These are phyloP conservation scores for Lophiostoma macrostomum DNA, from an alignment of 495 filamentous ascomycete species.

Conservation along the genomic window DNA sequence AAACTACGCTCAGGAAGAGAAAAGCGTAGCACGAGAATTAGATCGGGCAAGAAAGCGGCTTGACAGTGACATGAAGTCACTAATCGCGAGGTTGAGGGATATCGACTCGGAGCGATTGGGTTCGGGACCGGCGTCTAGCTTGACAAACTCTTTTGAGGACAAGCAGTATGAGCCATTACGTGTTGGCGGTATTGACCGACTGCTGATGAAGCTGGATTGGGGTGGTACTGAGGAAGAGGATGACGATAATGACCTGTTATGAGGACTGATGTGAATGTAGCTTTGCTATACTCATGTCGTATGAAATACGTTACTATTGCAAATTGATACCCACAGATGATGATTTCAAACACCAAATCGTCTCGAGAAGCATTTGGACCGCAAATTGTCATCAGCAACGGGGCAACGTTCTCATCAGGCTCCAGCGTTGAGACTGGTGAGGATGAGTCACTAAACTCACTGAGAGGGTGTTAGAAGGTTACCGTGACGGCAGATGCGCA, in stretches of 20 bases:
- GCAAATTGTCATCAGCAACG: no score
- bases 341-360: no score
- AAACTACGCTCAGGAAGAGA: constrained; percentile 67
- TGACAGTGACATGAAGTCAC: constrained; percentile 58
- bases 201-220: constrained; percentile 87
- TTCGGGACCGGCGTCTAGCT: constrained; percentile 16
- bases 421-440: no score
- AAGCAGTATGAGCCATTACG: constrained; percentile 60
- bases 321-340: no score
- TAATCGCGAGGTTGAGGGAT: constrained; percentile 58
- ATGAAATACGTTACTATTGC: no score
- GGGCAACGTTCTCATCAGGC: no score
- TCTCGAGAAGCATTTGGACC: no score
- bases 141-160: constrained; percentile 33
- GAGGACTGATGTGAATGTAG: no score
- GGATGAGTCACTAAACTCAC: no score
- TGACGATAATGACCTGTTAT: constrained; percentile 18
- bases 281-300: no score
- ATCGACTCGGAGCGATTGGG: constrained; percentile 52
- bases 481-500: no score
- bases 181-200: constrained; percentile 69
- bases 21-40: constrained; percentile 59
- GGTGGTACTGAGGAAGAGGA: constrained; percentile 40
- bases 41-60: constrained; percentile 50
- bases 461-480: no score